Base-by-base conservation (phyloP, 2,329 filamentous ascomycete genomes). In the Arthrobotrys entomopaga region DNA sequence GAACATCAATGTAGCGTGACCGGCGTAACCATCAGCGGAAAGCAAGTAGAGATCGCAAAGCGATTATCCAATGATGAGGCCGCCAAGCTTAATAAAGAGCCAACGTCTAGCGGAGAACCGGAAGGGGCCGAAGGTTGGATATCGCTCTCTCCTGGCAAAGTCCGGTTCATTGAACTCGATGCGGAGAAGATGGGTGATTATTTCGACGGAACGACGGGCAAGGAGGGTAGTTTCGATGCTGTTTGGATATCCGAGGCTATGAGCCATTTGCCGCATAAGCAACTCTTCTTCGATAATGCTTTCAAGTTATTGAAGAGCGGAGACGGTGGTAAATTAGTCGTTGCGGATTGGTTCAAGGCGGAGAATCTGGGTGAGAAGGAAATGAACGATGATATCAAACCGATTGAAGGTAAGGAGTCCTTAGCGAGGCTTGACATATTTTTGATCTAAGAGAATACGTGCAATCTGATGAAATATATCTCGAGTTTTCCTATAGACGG, bases 241-340 rank as follows among this genome's bases (percentile, higher is more conserved):
- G 86, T 88, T 20, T 89, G 87, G 87, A 87, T 88, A 79, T 87
- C 85, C 56, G 87, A 88, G 79, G 86, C 86, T 1, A 82, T 88
- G 70, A 87, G 85, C 76, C 87, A 88, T 79, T 84, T 88, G 67
- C 86, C 86, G 0, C 83, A 88, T 78, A 88, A 88, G 79, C 81
- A 82, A 1, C 80, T 87, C 1, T 88, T 88, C 80, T 88, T 88
- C 78, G 79, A 80, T 24, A 88, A 87, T 73, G 83, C 84, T 0
- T 81, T 81, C 29, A 81, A 80, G 53, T 80, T 88, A 38, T 80
- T 89, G 57, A 84, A 81, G 42, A 57, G 43, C 22, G 69, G 60
- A 2, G 84, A 84, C 0, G 84, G 84, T 0, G 85, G 85, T 0
- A 85, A 84, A 79, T 79, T 89, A 50, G 85, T 87, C 2, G 80